A percentile compares a stretch with the other conserved stretches of the same genome.
Evolutionary conservation across 306 rosid genomes (phyloP).

Genomic region (Sesbania bispinosa): DNA sequence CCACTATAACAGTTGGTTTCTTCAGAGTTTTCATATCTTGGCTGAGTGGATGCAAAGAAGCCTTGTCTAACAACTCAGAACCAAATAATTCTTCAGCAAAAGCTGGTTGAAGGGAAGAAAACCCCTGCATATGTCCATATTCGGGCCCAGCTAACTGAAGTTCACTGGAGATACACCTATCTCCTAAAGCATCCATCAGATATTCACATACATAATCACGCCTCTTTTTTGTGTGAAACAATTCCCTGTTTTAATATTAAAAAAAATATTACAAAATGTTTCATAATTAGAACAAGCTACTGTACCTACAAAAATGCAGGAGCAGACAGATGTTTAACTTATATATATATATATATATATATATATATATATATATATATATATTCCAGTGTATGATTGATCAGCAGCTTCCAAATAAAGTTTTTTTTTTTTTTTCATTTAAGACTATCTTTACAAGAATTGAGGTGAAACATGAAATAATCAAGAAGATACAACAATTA

Average conservation of each 20-base stretch:
- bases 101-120: constrained; percentile 67
- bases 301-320: background rate
- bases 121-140: constrained; percentile 61
- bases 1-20: constrained; percentile 55
- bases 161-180: constrained; percentile 66
- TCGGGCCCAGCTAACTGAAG: constrained; percentile 92
- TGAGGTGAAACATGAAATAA: background rate
- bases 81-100: constrained; percentile 68
- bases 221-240: constrained; percentile 64
- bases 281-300: constrained; percentile 1
- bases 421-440: background rate
- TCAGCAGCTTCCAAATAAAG: background rate
- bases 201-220: constrained; percentile 55
- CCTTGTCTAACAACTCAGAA: constrained; percentile 46
- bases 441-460: background rate
- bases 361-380: no score
- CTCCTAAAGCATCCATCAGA: constrained; percentile 64
- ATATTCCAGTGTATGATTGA: background rate
- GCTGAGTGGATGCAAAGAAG: constrained; percentile 43
- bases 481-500: background rate
- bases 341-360: no score
- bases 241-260: constrained; percentile 46
- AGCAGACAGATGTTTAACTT: background rate
- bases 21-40: constrained; percentile 38
- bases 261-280: background rate